These are phyloP conservation scores for Paraconiothyrium sp. DNA, from an alignment of 2,329 filamentous ascomycete species.

Conservation along the genomic window DNA sequence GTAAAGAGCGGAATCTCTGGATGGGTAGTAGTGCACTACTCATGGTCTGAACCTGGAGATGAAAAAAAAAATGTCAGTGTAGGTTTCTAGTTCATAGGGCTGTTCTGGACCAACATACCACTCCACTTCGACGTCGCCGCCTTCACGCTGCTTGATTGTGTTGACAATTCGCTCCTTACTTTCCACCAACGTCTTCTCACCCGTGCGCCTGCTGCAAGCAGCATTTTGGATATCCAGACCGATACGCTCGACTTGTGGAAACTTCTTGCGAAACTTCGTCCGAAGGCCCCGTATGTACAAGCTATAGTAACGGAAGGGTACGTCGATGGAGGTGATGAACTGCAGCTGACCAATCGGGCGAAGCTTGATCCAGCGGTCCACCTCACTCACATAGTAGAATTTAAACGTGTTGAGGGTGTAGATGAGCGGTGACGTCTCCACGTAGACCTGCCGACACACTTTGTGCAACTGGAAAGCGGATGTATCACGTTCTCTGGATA, in stretches of 20 bases:
- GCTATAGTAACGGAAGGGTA: conserved; percentile 20
- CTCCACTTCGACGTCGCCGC: conserved; percentile 9
- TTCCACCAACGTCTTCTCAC: too few species aligned
- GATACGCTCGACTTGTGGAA: too few species aligned
- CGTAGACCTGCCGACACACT: conserved; percentile 27
- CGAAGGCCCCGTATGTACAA: conserved; percentile 20
- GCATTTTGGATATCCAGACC: too few species aligned
- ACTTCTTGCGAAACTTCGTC: conserved; percentile 18
- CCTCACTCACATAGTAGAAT: background rate
- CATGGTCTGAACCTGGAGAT: too few species aligned
- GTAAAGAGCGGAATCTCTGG: too few species aligned
- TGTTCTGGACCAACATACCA: conserved; percentile 9
- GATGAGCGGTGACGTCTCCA: conserved; percentile 19
- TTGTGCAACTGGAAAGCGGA: conserved; percentile 14
- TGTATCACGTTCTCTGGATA: background rate
- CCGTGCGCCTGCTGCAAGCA: too few species aligned
- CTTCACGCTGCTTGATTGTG: conserved; percentile 23
- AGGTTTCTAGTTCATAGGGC: too few species aligned
- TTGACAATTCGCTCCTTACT: too few species aligned
- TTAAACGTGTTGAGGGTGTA: conserved; percentile 22
- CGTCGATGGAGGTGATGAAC: conserved; percentile 21
- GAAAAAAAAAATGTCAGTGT: too few species aligned
- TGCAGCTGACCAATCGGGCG: conserved; percentile 20
- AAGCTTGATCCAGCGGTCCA: conserved; percentile 24
- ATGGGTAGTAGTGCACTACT: too few species aligned